Evolutionary conservation across 2,329 filamentous ascomycete genomes (phyloP), one percentile per base, ranked within the genome.

Genomic region (Claviceps sp.): DNA sequence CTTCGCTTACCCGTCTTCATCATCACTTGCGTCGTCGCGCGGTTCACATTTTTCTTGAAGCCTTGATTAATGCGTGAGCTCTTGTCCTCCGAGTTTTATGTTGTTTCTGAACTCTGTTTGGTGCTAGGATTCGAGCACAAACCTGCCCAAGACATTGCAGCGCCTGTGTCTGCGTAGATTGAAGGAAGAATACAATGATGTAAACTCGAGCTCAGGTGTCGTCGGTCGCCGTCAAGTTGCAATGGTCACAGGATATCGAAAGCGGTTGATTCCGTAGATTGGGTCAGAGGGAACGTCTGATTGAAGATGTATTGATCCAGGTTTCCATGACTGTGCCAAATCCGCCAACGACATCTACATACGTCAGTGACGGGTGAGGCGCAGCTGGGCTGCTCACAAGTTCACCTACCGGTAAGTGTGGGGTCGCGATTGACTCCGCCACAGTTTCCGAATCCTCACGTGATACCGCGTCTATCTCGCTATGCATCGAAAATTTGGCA

Each of bases 21-120:
- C 88, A 98, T 96, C 56, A 97, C 91, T 83, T 96, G 90, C 73
- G 94, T 98, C 71, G 91, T 96, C 63, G 91, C 91, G 74, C 93
- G 88, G 76, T 93, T 91, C 75, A 97, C 90, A 82, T 94, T 94
- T 71, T 95, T 95, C 75, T 93, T 73, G 63, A 73, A 73, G 58
- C 71, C 71, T 29, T 72, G 58, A 46, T 47, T 56, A 68, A 59
- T 67, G 62, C n/a, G 47, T 64, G 59, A 60, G 60, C 58, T 54
- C 56, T 56, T 57, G 55, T 50, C 60, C 54, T 50, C 60, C 4
- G 20, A 14, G n/a, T 6, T 26, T 3, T 26, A 23, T 23, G 7
- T 7, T 44, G 14, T 26, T 44, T 23, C 13, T 6, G 8, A 29
- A 11, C 17, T 43, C 9, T 44, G 13, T 23, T 23, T 23, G 20